Conservation (phyloP, 495 filamentous ascomycete species). For the Lophiostoma macrostomum region DNA sequence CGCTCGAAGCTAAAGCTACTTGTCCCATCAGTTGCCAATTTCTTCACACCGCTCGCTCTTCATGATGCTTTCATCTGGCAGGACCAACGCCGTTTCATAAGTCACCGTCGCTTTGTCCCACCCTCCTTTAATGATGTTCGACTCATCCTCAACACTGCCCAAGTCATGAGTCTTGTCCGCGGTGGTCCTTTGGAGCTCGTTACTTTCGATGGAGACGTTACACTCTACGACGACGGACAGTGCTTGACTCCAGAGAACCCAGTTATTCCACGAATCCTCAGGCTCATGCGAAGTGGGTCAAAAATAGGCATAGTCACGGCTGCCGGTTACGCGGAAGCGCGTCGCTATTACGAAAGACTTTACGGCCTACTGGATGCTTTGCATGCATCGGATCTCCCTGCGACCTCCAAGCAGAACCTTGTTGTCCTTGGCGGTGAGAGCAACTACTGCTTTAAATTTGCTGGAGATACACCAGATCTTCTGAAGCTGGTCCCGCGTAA, state of each 20-base stretch:
- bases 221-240: conserved; percentile 90
- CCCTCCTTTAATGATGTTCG: conserved; percentile 98
- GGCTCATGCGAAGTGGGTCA: conserved; percentile 58
- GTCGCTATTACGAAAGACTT: conserved; percentile 77
- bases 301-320: conserved; percentile 95
- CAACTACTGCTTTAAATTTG: conserved; percentile 83
- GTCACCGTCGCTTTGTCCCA: conserved; percentile 86
- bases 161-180: conserved; percentile 77
- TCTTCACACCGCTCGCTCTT: conserved; percentile 84
- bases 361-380: conserved; percentile 81
- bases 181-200: conserved; percentile 70
- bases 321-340: conserved; percentile 86
- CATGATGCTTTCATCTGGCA: conserved; percentile 90
- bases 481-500: conserved; percentile 61
- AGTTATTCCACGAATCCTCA: conserved; percentile 73
- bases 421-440: conserved; percentile 84
- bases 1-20: conserved; percentile 90
- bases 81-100: conserved; percentile 80
- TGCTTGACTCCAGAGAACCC: conserved; percentile 69
- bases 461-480: conserved; percentile 49
- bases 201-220: conserved; percentile 97
- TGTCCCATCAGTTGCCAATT: conserved; percentile 82
- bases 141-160: conserved; percentile 88
- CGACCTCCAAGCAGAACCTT: conserved; percentile 66
- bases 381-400: conserved; percentile 60